phyloP scores from a whole-genome alignment of 805 yeast species.

The Kuraishia floccosa region DNA sequence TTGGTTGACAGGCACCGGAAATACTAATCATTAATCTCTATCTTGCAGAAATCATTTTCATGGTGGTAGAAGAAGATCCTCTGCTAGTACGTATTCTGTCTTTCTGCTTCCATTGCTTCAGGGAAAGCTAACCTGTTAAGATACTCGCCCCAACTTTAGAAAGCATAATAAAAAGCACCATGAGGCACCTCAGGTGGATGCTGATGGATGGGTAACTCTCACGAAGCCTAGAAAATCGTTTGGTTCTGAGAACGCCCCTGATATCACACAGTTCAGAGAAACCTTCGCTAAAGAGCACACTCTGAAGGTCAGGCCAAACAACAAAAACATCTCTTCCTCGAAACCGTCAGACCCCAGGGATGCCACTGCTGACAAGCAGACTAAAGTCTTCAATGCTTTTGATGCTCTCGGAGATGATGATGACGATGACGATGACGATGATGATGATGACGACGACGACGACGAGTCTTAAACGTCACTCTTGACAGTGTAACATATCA shows the following conservation, averaged over 20 bases:
- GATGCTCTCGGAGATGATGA: constrained; percentile 59
- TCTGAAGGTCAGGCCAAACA: constrained; percentile 55
- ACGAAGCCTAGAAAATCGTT: constrained; percentile 28
- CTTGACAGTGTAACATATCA: no score
- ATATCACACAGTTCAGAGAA: constrained; percentile 32
- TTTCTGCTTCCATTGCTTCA: no score
- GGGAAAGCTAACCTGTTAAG: no score
- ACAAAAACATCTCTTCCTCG: constrained; percentile 63
- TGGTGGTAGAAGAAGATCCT: constrained; percentile 52
- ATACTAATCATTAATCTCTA: no score
- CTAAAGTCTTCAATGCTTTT: constrained; percentile 65
- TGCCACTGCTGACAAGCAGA: constrained; percentile 55
- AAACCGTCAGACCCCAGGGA: constrained; percentile 69
- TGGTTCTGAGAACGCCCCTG: constrained; percentile 35
- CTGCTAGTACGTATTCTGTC: constrained; percentile 17
- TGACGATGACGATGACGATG: constrained; percentile 31
- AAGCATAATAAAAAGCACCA: constrained; percentile 39
- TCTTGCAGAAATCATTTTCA: no score
- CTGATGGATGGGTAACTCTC: constrained; percentile 76
- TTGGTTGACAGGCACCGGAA: no score
- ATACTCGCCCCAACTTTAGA: constrained; percentile 41
- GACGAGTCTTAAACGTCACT: no score
- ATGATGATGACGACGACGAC: not conserved
- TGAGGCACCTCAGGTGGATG: constrained; percentile 45
- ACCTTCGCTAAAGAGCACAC: constrained; percentile 34